phyloP scores from a whole-genome alignment of 2,329 filamentous ascomycete genomes.

The Plenodomus lindquistii region DNA sequence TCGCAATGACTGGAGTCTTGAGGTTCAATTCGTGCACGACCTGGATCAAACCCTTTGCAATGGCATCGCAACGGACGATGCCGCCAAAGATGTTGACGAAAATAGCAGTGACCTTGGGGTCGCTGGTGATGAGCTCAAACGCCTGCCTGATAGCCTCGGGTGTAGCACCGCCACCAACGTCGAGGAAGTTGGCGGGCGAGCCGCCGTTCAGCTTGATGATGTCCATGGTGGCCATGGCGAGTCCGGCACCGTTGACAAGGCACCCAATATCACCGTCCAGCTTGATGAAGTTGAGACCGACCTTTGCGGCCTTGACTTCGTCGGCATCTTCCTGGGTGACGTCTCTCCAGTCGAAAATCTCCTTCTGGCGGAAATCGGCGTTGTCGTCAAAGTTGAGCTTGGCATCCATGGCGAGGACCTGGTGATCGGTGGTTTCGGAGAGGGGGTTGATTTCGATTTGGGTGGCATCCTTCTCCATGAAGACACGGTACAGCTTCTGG shows the following conservation, averaged over 20 bases:
- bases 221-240: slow-evolving; percentile 99
- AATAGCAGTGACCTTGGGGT: slow-evolving; percentile 96
- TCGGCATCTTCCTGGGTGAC: slow-evolving; percentile 94
- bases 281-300: slow-evolving; percentile 99
- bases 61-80: slow-evolving; percentile 97
- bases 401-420: slow-evolving; percentile 98
- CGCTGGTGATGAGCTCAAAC: slow-evolving; percentile 97
- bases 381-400: slow-evolving; percentile 99
- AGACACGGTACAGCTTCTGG: slow-evolving; percentile 98
- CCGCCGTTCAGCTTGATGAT: slow-evolving; percentile 99
- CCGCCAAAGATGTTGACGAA: slow-evolving; percentile 99
- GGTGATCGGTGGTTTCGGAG: slow-evolving; percentile 96
- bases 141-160: slow-evolving; percentile 95
- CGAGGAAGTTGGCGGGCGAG: slow-evolving; percentile 95
- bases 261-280: slow-evolving; percentile 99
- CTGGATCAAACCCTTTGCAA: slow-evolving; percentile 92
- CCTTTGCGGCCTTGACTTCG: slow-evolving; percentile 94
- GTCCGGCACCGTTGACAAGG: slow-evolving; percentile 96
- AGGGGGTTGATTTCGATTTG: slow-evolving; percentile 99
- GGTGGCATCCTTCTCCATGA: slow-evolving; percentile 96
- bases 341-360: slow-evolving; percentile 92
- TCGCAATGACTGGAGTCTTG: slow-evolving; percentile 93
- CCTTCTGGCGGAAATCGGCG: slow-evolving; percentile 96
- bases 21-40: slow-evolving; percentile 95
- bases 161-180: slow-evolving; percentile 96